Evolutionary conservation across 805 yeast genomes (phyloP).

Genomic region (Cyberlindnera misumaiensis): DNA sequence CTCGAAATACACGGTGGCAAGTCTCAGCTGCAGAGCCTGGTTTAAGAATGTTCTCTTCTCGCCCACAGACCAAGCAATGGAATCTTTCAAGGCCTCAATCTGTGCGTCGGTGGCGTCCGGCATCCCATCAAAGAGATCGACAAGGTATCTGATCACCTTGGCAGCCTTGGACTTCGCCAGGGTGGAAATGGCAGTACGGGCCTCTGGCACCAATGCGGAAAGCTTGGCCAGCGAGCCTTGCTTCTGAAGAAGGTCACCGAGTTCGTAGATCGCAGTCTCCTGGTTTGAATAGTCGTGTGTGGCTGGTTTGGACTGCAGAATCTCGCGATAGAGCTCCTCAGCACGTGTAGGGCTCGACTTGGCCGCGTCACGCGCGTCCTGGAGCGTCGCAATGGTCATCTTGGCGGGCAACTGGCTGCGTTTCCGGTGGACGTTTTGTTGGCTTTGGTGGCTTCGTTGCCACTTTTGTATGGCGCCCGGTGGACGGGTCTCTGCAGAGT

Average conservation of each 20-base stretch:
- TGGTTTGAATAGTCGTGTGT: slow-evolving; percentile 22
- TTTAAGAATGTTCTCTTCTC: slow-evolving; percentile 85
- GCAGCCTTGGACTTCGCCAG: slow-evolving; percentile 95
- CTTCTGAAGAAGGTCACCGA: slow-evolving; percentile 64
- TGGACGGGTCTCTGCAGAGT: too few species aligned
- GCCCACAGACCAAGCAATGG: slow-evolving; percentile 79
- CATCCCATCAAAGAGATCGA: slow-evolving; percentile 67
- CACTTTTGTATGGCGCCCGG: too few species aligned
- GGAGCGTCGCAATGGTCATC: slow-evolving; percentile 29
- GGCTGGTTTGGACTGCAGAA: slow-evolving; percentile 32
- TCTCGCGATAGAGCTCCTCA: slow-evolving; percentile 48
- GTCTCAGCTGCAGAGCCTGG: slow-evolving; percentile 79
- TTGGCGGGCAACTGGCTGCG: not conserved
- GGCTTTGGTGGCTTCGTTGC: too few species aligned
- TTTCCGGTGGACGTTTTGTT: too few species aligned
- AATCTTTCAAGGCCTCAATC: slow-evolving; percentile 64
- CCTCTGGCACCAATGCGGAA: slow-evolving; percentile 53
- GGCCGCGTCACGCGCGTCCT: slow-evolving; percentile 51
- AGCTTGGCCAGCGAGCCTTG: slow-evolving; percentile 45
- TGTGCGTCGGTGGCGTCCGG: slow-evolving; percentile 62
- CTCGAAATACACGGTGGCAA: slow-evolving; percentile 67
- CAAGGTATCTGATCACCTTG: slow-evolving; percentile 73
- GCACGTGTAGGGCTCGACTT: slow-evolving; percentile 44
- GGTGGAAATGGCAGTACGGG: slow-evolving; percentile 64
- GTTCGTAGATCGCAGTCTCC: slow-evolving; percentile 46